Evolutionary conservation across 768 basidiomycete species (phyloP), one percentile per base, ranked within the genome.

Genomic region (Suillus lakei): DNA sequence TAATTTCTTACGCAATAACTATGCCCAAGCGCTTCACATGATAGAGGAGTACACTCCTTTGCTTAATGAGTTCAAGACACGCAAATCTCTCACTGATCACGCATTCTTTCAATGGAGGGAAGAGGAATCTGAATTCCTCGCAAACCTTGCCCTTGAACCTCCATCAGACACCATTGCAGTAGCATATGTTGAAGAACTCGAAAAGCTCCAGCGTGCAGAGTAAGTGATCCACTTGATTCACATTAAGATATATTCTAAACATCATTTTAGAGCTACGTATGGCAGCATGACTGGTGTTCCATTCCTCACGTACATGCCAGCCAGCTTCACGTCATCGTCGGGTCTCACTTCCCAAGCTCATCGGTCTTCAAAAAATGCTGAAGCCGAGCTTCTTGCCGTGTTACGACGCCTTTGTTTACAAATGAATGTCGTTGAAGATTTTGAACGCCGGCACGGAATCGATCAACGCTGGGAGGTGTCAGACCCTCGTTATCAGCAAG

Each of bases 161-260:
- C 36, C 58, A 18, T 68, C 69, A 18, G 76, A 79, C 58, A 16
- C 76, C 1, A 68, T 72, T 56, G 67, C 69, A 15, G 28, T 51
- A 8, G 18, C 43, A 46, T 62, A 62, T n/a, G 16, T 62, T 28
- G 61, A 62, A n/a, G 43, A 18, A 12, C 61, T 62, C 9, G 16
- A 62, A 12, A 62, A 62, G n/a, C 46, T 62, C 9, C 44, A 38
- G n/a, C n/a, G n/a, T n/a, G n/a, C n/a, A n/a, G n/a, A n/a, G n/a
- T n/a, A n/a, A n/a, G n/a, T n/a, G n/a, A 16, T 61, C 36, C 9
- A 38, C 36, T 12, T 38, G 36, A 38, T 18, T 59, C 16, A n/a
- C n/a, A n/a, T n/a, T n/a, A n/a, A n/a, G n/a, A n/a, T n/a, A n/a
- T n/a, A n/a, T n/a, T n/a, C n/a, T n/a, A n/a, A n/a, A n/a, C n/a